phyloP scores from a whole-genome alignment of 208 protist genomes.

The Leishmania tarentolae region DNA sequence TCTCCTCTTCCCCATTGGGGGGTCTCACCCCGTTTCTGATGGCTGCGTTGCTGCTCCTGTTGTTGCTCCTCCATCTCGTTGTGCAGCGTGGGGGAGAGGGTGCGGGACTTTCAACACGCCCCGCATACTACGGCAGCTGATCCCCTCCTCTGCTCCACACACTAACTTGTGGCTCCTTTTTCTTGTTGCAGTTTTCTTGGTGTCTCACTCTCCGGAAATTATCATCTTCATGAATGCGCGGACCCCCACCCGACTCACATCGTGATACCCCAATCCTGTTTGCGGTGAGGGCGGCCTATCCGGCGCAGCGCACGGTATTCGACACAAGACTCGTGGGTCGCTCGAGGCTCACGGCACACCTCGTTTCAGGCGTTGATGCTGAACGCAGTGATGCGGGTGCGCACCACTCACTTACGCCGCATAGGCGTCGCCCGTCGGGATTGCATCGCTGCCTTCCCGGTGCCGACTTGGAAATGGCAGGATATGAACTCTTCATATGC shows the following conservation, averaged over 20 bases:
- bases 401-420: background rate
- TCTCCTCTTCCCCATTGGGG: background rate
- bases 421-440: background rate
- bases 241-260: background rate
- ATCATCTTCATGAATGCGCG: no score
- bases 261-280: background rate
- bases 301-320: background rate
- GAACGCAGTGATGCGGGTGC: background rate
- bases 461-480: background rate
- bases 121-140: background rate
- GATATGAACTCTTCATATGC: background rate
- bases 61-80: no score
- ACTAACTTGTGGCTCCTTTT: background rate
- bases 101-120: no score
- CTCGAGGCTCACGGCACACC: background rate
- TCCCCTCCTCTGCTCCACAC: background rate
- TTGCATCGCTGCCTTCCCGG: background rate
- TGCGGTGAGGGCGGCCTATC: background rate
- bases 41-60: no score
- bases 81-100: no score
- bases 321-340: background rate
- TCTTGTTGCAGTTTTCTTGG: background rate
- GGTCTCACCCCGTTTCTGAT: no score
- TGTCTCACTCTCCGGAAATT: background rate
- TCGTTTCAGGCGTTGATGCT: background rate